Evolutionary conservation across 116 monocot species (phyloP).

Genomic region (Trichopus zeylanicus): DNA sequence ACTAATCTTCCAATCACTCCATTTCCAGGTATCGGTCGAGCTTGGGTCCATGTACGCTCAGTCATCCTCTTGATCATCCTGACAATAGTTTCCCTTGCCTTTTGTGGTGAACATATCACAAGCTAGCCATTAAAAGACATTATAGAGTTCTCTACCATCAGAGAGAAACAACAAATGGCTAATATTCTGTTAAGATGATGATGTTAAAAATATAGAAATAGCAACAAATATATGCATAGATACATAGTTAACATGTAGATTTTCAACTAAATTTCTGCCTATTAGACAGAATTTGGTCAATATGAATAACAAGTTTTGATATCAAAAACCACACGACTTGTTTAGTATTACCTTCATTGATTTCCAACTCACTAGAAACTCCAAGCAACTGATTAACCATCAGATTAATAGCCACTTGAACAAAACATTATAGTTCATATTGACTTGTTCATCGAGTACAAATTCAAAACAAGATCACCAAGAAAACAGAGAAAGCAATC

Average conservation of each 20-base stretch:
- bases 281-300: too few species aligned
- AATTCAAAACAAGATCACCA: background rate
- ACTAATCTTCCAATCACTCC: slow-evolving; percentile 33
- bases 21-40: slow-evolving; percentile 1
- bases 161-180: too few species aligned
- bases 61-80: slow-evolving; percentile 24
- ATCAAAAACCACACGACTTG: too few species aligned
- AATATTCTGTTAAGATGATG: too few species aligned
- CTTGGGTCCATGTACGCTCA: slow-evolving; percentile 1
- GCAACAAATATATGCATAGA: too few species aligned
- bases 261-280: too few species aligned
- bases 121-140: too few species aligned
- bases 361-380: slow-evolving; percentile 28
- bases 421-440: background rate
- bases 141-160: too few species aligned
- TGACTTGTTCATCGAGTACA: background rate
- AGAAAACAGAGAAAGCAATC: background rate
- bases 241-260: too few species aligned
- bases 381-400: slow-evolving; percentile 50
- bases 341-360: too few species aligned
- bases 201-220: too few species aligned
- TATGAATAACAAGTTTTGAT: too few species aligned
- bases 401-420: slow-evolving; percentile 37
- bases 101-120: background rate
- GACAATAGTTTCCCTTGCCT: slow-evolving; percentile 36